Evolutionary conservation across 2,329 filamentous ascomycete species (phyloP), one percentile per base, ranked within the genome.

Genomic region (Aurifilum marmelostoma): DNA sequence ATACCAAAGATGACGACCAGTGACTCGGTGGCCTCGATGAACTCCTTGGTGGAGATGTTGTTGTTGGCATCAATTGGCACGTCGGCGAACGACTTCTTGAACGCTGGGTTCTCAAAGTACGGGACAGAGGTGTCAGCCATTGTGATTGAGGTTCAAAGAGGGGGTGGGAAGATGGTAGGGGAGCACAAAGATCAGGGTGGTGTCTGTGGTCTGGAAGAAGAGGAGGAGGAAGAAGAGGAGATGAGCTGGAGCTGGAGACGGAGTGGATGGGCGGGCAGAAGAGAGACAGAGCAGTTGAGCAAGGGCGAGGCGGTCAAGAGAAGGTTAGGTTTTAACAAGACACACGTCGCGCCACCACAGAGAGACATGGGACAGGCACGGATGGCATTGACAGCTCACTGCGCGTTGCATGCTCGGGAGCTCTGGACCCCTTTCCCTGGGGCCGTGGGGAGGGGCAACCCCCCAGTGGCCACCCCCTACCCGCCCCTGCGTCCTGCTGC

Each of bases 1-100:
- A 37, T 80, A 96, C 93, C 93, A 77, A 98, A 98, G 72, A 99
- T 67, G 72, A 89, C 92, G 66, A 91, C 92, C 79, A 98, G 83
- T 68, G 92, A 90, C 86, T 97, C 94, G 66, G 93, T 88, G 69
- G 96, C 96, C 73, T 97, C 92, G 73, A 98, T 91, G 82, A 98
- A 99, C 79, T 97, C 89, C 69, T 87, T 88, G 61, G 96, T 98
- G 67, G 88, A 83, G 76, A 98, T 89, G 71, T 89, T 91, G 83
- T 93, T 91, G 74, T 86, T 85, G 71, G 86, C 84, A 75, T 93
- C 88, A 75, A 97, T 81, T 18, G 92, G 90, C 67, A 98, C 95
- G 75, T 95, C 88, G 73, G 87, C 85, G 83, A 97, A 99, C 75
- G 92, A 95, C 79, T 87, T 87, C 84, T 92, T 92, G 81, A 97